These are phyloP conservation scores for Ustilago nuda DNA, from an alignment of 1,284 basidiomycete genomes.

Conservation along the genomic window DNA sequence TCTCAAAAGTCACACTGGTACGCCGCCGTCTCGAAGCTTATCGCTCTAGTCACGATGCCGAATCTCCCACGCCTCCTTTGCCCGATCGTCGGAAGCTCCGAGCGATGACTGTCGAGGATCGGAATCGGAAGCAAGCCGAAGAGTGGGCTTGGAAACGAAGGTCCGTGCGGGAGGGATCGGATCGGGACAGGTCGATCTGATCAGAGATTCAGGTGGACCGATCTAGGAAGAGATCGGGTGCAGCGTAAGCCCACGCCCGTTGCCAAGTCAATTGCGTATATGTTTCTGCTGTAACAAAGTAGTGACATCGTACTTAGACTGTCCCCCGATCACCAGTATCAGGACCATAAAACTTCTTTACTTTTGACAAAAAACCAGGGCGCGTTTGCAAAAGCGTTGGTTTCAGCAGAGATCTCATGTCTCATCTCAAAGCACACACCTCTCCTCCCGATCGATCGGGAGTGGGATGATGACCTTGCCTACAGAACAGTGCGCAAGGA, in stretches of 20 bases:
- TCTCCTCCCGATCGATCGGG: neutral
- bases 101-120: neutral
- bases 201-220: too few species aligned
- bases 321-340: too few species aligned
- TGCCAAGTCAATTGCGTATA: too few species aligned
- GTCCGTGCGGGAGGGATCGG: too few species aligned
- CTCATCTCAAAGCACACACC: slow-evolving; percentile 4
- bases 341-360: too few species aligned
- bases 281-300: too few species aligned
- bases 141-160: neutral
- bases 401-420: slow-evolving; percentile 1
- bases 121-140: neutral
- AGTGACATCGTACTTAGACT: too few species aligned
- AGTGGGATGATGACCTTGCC: neutral
- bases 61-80: neutral
- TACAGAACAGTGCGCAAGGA: slow-evolving; percentile 40
- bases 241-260: too few species aligned
- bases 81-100: neutral
- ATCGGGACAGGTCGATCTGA: too few species aligned
- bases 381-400: neutral
- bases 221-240: too few species aligned
- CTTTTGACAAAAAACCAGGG: neutral
- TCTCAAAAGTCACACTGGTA: neutral
- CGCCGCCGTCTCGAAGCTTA: neutral
- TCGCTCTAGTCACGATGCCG: neutral